Conservation (phyloP, 2,329 filamentous ascomycete species). For the Diaporthe ilicicola region DNA sequence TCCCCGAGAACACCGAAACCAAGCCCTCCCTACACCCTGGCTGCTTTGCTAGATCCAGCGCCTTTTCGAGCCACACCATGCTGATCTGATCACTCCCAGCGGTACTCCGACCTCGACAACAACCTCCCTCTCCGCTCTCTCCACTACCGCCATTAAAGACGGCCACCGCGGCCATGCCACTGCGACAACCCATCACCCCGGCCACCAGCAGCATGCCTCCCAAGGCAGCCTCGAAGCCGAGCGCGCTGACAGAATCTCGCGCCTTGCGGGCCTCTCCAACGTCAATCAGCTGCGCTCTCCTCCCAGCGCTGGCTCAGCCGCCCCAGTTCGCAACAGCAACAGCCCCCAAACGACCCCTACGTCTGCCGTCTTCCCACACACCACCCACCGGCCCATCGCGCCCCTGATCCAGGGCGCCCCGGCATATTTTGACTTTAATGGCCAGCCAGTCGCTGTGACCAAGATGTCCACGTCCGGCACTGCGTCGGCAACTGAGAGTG, state of each 20-base stretch:
- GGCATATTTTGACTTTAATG: constrained; percentile 83
- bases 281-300: constrained; percentile 77
- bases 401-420: constrained; percentile 45
- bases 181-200: constrained; percentile 63
- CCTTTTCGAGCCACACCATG: neutral
- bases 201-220: constrained; percentile 67
- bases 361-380: constrained; percentile 53
- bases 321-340: constrained; percentile 44
- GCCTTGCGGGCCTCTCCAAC: constrained; percentile 88
- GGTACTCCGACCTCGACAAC: constrained; percentile 93
- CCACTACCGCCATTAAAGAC: constrained; percentile 95
- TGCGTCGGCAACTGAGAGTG: constrained; percentile 85
- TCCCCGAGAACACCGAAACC: neutral
- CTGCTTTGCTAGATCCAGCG: neutral
- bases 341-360: constrained; percentile 60
- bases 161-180: constrained; percentile 86
- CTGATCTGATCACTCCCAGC: constrained; percentile 53
- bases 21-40: neutral
- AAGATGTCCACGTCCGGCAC: constrained; percentile 92
- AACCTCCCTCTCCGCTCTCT: constrained; percentile 89
- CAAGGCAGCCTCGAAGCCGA: constrained; percentile 86
- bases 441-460: constrained; percentile 72
- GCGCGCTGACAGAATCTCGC: constrained; percentile 93
- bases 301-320: constrained; percentile 43
- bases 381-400: constrained; percentile 42